A percentile compares a stretch with the other conserved stretches of the same genome.
Conservation (phyloP, 257 asterid species). For the Nicotiana tabacum region DNA sequence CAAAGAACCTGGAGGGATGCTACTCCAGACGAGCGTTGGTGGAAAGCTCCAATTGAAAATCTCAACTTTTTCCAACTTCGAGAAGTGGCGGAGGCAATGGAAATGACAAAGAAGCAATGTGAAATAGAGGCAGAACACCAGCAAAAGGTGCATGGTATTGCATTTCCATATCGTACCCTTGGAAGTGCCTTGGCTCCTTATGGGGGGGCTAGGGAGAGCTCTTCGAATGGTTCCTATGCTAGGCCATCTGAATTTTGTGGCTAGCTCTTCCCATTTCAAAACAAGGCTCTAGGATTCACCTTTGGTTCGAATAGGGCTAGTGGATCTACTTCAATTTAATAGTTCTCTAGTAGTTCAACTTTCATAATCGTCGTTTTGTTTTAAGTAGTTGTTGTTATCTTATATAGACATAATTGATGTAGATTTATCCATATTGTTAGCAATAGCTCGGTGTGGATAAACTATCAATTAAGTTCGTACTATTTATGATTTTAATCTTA, state of each 20-base stretch:
- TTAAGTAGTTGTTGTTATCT: not conserved
- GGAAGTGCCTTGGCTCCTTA: not conserved
- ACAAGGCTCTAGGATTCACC: not conserved
- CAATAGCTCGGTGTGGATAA: not conserved
- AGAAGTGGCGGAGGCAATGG: too few relatives aligned
- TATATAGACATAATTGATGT: not conserved
- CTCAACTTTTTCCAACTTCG: too few relatives aligned
- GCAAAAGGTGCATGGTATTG: not conserved
- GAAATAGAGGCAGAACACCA: not conserved
- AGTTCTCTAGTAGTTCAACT: too few relatives aligned
- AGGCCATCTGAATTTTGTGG: not conserved
- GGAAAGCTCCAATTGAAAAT: too few relatives aligned
- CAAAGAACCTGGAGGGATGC: too few relatives aligned
- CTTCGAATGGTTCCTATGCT: not conserved
- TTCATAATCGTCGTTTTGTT: not conserved
- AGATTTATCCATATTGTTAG: not conserved
- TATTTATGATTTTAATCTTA: not conserved
- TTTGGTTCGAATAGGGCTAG: not conserved
- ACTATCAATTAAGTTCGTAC: not conserved
- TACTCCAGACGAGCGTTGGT: too few relatives aligned
- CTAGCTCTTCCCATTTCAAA: not conserved
- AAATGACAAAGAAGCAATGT: not conserved
- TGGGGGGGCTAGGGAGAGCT: not conserved
- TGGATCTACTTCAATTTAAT: not conserved
- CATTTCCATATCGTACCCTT: not conserved